Evolutionary conservation across 2,329 filamentous ascomycete genomes (phyloP), one percentile per base, ranked within the genome.

Genomic region (Biscogniauxia marginata): DNA sequence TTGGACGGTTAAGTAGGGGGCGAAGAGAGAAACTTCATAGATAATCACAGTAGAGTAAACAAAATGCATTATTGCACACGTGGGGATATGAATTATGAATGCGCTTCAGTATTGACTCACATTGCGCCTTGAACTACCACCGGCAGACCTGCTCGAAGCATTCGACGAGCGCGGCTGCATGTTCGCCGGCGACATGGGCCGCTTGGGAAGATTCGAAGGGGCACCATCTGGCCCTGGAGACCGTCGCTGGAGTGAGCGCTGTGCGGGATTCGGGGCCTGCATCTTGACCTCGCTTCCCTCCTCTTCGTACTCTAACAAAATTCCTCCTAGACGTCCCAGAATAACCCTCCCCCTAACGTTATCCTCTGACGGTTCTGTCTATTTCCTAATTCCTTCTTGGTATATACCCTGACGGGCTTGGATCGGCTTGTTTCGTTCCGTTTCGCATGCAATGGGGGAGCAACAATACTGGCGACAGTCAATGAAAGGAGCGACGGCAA

Each of bases 161-260:
- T 84, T 85, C 7, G 88, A 89, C 24, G 82, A 79, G 57, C 88
- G 84, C 57, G 84, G 77, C 61, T 85, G 85, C 61, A 84, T 77
- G 64, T 79, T 75, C 34, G 71, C 80, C 30, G 87, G 86, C 51
- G 86, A 88, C 68, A 85, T 86, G 49, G 83, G 76, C 55, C 84
- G 79, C 53, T 75, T 71, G 54, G 82, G 79, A 62, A 84, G 75
- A 71, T 76, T 82, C 50, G 84, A 58, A 53, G 58, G 82, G 52
- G 81, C 82, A 67, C 80, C 79, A 61, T 88, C 85, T 34, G 78
- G 81, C 59, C 79, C 83, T n/a, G 86, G 84, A 50, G 85, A 87
- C 65, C 85, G 82, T 63, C 85, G 81, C 68, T 84, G 84, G 67
- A 82, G 74, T 49, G 76, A 75, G 68, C 83, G 77, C 72, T 83